Base-by-base conservation (phyloP, 306 rosid species). In the Prunus mongolica region DNA sequence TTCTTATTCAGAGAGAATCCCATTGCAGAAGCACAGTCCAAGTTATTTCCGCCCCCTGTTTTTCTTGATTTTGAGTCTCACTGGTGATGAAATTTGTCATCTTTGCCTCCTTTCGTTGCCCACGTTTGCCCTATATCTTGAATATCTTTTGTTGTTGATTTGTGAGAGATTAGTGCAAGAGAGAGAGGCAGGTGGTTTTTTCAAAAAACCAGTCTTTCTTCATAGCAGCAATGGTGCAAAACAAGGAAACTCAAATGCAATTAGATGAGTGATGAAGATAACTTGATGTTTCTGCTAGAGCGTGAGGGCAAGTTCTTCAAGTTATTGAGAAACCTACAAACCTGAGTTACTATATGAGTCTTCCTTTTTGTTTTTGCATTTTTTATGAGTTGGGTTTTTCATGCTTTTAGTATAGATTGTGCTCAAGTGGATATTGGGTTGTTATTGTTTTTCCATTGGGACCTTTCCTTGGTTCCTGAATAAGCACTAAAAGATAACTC, bases 21-120 rank as follows among this genome's bases (percentile, higher is more conserved):
- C 84, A 78, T 82, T 74, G 76, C 84, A 3, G 76, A 78, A 84
- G 65, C 90, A 78, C 65, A 86, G 67, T 82, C 61, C 14, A 13
- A 32, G 12, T 55, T 56, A 20, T 47, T 27, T 55, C 71, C 14
- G 7, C 81, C 25, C 2, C 19, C 46, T 79, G n/a, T 2, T 32
- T 27, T 22, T 27, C 14, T 80, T 64, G 61, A 60, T 75, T 63
- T 68, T 72, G 46, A 47, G 65, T 81, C 56, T 72, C 87, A 65
- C 79, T 54, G 71, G 49, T 55, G 65, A 66, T 28, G 56, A 27
- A 69, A 58, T 34, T 72, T 77, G 24, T 60, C 62, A 54, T 75
- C 72, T 76, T 87, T 61, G 65, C 72, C 68, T 47, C 69, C 65
- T 27, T 72, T 25, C 27, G 32, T 56, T 27, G 19, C 32, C 54